Evolutionary conservation across 768 basidiomycete species (phyloP), one percentile per base, ranked within the genome.

Genomic region (Trametes cubensis): DNA sequence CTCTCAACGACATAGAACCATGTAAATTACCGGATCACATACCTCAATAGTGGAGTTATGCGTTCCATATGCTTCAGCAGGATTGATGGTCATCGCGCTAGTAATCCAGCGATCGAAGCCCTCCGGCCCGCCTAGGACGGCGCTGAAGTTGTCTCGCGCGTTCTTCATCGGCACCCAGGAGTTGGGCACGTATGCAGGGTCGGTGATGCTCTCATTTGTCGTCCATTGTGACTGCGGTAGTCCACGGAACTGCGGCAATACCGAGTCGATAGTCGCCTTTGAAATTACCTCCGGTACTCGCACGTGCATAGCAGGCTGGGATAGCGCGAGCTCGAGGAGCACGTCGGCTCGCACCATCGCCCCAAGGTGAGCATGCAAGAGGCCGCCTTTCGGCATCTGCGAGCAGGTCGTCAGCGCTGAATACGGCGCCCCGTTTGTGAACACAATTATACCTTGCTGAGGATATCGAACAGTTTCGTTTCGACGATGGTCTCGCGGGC

Each of bases 361-460:
- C 67, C 89, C 89, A n/a, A 92, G 76, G 69, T 92, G 90, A 0
- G 79, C 83, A 66, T 92, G 90, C 14, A 93, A 76, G 4, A 92
- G 77, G 0, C 81, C 88, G 42, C 90, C 91, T 74, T 92, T 92
- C 2, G 90, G 90, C 88, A 92, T 90, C 87, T 89, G 25, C 23
- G 15, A 54, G 10, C 5, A 34, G 11, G 10, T 34, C 34, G 10
- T 34, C 34, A 34, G 10, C 2, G 11, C 10, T 34, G 10, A 7
- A 11, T 34, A 34, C 2, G 34, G 34, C 34, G 11, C 10, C 34
- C 10, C 34, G 10, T 11, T 7, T 34, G 34, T 34, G 4, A 5
- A 6, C 10, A 10, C 6, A 5, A 6, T 11, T 34, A 10, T 34
- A 11, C 89, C 81, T 85, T 87, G 66, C 75, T 78, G 60, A 92